phyloP scores from a whole-genome alignment of 257 asterid genomes.

The Solanum phureja region DNA sequence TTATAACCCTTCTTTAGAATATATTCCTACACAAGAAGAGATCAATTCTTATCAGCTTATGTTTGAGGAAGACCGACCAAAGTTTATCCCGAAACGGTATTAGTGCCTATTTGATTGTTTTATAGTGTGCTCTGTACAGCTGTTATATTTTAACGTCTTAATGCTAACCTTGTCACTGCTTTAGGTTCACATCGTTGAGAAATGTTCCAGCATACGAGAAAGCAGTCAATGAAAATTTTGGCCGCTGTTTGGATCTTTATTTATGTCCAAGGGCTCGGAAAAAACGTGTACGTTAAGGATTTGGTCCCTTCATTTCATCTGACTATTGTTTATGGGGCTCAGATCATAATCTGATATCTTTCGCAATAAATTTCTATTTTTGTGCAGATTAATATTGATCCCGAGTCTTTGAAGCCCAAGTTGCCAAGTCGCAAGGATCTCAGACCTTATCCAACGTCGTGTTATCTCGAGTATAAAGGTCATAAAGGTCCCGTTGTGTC shows the following conservation, averaged over 20 bases:
- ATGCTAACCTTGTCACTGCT: neutral
- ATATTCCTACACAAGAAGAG: constrained; percentile 89
- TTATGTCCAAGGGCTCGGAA: constrained; percentile 79
- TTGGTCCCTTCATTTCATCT: neutral
- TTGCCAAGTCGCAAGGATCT: constrained; percentile 88
- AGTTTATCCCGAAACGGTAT: constrained; percentile 79
- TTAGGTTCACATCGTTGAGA: constrained; percentile 68
- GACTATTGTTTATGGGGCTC: neutral
- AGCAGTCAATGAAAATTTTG: constrained; percentile 72
- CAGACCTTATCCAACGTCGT: constrained; percentile 81
- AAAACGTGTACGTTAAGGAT: constrained; percentile 60
- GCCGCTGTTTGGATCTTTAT: constrained; percentile 93
- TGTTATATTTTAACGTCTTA: neutral
- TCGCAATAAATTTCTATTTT: neutral
- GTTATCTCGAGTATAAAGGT: constrained; percentile 94
- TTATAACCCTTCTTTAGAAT: constrained; percentile 81
- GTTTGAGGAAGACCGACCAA: constrained; percentile 95
- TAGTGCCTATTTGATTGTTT: constrained; percentile 1
- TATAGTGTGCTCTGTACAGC: neutral
- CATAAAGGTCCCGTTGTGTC: constrained; percentile 81
- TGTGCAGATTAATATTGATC: constrained; percentile 85
- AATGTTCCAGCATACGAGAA: constrained; percentile 85
- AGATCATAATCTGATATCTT: neutral
- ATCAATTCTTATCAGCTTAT: constrained; percentile 74
- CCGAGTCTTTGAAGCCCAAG: constrained; percentile 92